These are phyloP conservation scores for Aspergillus tanneri DNA, from an alignment of 2,329 filamentous ascomycete genomes.

Conservation along the genomic window DNA sequence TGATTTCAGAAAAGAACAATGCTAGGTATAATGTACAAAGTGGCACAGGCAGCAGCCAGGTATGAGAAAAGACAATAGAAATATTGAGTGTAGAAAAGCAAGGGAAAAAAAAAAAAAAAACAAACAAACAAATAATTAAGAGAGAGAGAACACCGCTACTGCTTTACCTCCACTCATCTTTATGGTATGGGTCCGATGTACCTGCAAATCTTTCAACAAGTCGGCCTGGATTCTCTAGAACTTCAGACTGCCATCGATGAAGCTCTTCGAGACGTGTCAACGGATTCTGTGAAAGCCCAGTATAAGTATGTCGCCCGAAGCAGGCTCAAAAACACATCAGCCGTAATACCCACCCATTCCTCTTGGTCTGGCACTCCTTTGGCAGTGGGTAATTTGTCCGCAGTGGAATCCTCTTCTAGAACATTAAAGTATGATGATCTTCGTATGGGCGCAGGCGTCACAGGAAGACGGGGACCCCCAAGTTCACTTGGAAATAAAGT, in stretches of 20 bases:
- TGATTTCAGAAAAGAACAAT: background rate
- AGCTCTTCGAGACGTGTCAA: slow-evolving; percentile 68
- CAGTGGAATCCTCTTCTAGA: slow-evolving; percentile 46
- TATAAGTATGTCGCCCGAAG: slow-evolving; percentile 47
- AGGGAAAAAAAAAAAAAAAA: slow-evolving; percentile 1
- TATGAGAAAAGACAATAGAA: background rate
- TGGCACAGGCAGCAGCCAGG: background rate
- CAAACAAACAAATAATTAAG: background rate
- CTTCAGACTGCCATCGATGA: slow-evolving; percentile 63
- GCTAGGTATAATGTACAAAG: background rate
- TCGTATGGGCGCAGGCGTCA: slow-evolving; percentile 80
- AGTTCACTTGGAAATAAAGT: slow-evolving; percentile 83
- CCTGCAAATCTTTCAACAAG: slow-evolving; percentile 23
- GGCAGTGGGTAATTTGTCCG: slow-evolving; percentile 64
- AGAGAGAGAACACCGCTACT: background rate
- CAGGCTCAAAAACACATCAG: slow-evolving; percentile 46
- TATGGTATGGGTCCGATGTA: background rate
- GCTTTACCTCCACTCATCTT: background rate
- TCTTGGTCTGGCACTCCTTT: slow-evolving; percentile 82
- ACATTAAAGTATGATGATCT: slow-evolving; percentile 52
- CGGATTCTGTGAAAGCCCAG: slow-evolving; percentile 63
- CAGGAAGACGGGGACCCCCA: slow-evolving; percentile 83
- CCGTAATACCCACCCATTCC: slow-evolving; percentile 83
- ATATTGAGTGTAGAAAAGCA: background rate
- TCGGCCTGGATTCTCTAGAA: slow-evolving; percentile 49